Evolutionary conservation across 176 grass and related monocot genomes (phyloP).

Genomic region (Tillandsia fasciculata): DNA sequence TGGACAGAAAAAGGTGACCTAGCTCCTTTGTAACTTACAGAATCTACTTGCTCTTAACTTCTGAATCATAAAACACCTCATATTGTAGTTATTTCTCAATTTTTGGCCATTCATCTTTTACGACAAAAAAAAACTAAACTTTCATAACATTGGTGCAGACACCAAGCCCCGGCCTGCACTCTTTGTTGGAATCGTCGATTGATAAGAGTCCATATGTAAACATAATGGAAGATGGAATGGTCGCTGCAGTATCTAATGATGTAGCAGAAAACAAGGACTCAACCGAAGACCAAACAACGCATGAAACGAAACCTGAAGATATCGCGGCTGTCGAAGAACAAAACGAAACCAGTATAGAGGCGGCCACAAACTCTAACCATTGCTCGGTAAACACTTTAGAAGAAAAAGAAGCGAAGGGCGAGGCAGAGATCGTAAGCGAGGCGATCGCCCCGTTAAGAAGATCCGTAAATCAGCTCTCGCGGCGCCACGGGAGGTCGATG

Average conservation of each 20-base stretch:
- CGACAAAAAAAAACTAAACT: neutral
- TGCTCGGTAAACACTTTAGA: conserved; percentile 8
- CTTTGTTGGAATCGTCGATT: conserved; percentile 66
- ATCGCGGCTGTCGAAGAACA: neutral
- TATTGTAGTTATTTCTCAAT: neutral
- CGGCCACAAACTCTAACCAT: neutral
- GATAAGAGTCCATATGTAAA: conserved; percentile 83
- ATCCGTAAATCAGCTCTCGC: conserved; percentile 49
- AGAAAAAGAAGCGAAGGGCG: conserved; percentile 12
- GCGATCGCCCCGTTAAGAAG: conserved; percentile 57
- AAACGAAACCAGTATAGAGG: conserved; percentile 15
- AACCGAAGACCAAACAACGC: conserved; percentile 8
- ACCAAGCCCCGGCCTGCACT: conserved; percentile 35
- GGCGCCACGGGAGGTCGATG: conserved; percentile 50
- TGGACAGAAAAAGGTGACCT: conserved; percentile 39
- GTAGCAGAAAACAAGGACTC: neutral
- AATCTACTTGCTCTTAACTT: too few species aligned
- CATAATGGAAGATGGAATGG: conserved; percentile 69
- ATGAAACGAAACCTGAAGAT: conserved; percentile 24
- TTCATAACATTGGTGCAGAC: conserved; percentile 34
- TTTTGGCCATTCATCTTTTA: too few species aligned
- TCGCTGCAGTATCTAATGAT: conserved; percentile 49
- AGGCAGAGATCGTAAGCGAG: conserved; percentile 25
- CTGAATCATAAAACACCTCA: conserved; percentile 18
- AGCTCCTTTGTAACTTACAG: too few species aligned